Base-by-base conservation (phyloP, 78 protist genomes). In the Planoprotostelium fungivorum region DNA sequence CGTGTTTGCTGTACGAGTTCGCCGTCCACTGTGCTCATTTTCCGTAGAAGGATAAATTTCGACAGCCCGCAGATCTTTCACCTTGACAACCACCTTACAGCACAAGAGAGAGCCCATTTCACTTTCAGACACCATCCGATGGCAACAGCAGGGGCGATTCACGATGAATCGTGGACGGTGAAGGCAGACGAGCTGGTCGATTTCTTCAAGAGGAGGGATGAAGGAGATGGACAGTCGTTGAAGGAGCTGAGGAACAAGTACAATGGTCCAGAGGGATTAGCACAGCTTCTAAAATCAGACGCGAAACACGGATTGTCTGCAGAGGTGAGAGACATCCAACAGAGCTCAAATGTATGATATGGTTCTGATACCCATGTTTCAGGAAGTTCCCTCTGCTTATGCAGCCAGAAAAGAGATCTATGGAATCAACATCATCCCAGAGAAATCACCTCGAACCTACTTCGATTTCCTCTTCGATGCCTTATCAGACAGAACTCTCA, bases 401-500 rank as follows among this genome's bases (percentile, higher is more conserved):
- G 35, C 39, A 5, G 87, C 87, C 34, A 85, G 87, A 85, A 85
- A 85, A 16, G 34, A 36, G 73, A 88, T 90, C 51, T 92, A 86
- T 83, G 88, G 91, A 85, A 89, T 34, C 29, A 92, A 92, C 85
- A 34, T 92, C 38, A 88, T 92, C 89, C 94, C 94, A 89, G 89
- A 85, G 39, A 91, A 89, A 83, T 91, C 94, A 73, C 89, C 86
- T 83, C 86, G 84, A 83, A 85, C 94, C 51, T 37, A 90, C 34
- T 92, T 84, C 85, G 38, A 88, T 37, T 90, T 92, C 36, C 38
- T 92, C 63, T 86, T 87, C 25, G 97, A 97, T 37, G 95, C 95
- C 31, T 37, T 96, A 0, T 87, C 95, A 84, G 99, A 97, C 91
- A 90, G 86, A 51, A 97, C 94, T 87, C 93, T 97, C 63, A 93